Evolutionary conservation across 805 yeast species (phyloP), one percentile per base, ranked within the genome.

Genomic region (Pichia thaimueangensis): DNA sequence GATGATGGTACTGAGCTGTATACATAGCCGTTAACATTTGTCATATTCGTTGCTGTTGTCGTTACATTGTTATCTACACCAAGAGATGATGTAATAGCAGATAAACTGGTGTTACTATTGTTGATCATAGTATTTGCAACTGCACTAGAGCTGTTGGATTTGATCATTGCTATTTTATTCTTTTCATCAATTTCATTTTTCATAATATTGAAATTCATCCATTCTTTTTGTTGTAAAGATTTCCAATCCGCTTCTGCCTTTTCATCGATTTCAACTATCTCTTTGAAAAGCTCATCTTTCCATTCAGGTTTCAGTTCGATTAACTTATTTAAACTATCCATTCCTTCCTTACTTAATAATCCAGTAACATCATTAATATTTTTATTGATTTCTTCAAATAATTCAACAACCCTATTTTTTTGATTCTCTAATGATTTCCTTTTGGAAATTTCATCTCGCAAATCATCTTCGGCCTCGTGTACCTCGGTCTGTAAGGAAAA

Each of bases 241-340:
- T 67, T 59, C 71, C 70, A 68, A 41, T 58, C 60, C 4, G 67
- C 59, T 41, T 67, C 71, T 7, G 61, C 45, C 30, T 51, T 56
- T 17, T 62, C 54, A 47, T 68, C 73, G 7, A 50, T 45, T 13
- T 49, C 50, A 1, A 53, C 34, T 8, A 65, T 43, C 28, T 67
- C 66, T 6, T 46, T 37, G 17, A 46, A 50, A 19, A 68, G 25
- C 16, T 58, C 57, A 21, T 44, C 48, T 39, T 57, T 54, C 65
- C 65, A 63, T 25, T 54, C 57, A 8, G 65, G 65, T 28, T 50
- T 52, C 15, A 62, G 31, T 29, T 48, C 45, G 1, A 50, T 38
- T 2, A 63, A 34, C 27, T 49, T 49, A 15, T 53, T 51, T 28
- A 57, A 51, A n/a, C 47, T 31, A 21, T 43, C 40, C 21, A 47